Percentiles rank a stretch among this genome's conserved stretches.
Evolutionary conservation across 108 stramenopile genomes (phyloP).

Genomic region (Skeletonema menzelii): DNA sequence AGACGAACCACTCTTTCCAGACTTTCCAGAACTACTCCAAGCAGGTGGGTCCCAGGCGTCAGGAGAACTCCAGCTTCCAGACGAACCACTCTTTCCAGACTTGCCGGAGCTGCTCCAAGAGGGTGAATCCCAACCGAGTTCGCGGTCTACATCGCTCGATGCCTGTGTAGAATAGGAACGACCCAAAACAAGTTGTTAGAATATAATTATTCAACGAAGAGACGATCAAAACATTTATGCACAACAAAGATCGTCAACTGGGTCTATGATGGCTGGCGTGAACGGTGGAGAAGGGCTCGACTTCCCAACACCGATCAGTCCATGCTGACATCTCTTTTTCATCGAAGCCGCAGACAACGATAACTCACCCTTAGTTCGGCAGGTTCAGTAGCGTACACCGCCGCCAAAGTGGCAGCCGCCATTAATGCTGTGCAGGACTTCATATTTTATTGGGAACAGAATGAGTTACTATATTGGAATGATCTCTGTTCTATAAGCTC

Average conservation of each 20-base stretch:
- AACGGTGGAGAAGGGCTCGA: background rate
- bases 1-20: background rate
- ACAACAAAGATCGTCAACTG: background rate
- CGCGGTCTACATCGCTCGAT: background rate
- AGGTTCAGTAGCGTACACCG: background rate
- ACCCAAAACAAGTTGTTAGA: background rate
- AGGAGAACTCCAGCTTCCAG: no score
- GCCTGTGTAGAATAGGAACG: background rate
- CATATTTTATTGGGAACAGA: background rate
- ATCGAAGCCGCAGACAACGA: background rate
- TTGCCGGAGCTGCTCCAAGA: background rate
- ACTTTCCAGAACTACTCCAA: background rate
- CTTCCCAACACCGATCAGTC: background rate
- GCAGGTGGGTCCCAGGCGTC: no score
- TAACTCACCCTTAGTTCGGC: background rate
- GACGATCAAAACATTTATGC: background rate
- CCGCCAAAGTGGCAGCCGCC: background rate
- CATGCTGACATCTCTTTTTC: background rate
- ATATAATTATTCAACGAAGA: background rate
- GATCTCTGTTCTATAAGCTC: no score
- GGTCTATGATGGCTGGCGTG: background rate
- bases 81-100: background rate
- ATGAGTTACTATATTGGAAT: background rate
- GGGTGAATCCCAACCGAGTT: background rate
- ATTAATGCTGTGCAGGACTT: constrained; percentile 4